Evolutionary conservation across 352 stramenopile genomes (phyloP).

Genomic region (Globisporangium barbulae): DNA sequence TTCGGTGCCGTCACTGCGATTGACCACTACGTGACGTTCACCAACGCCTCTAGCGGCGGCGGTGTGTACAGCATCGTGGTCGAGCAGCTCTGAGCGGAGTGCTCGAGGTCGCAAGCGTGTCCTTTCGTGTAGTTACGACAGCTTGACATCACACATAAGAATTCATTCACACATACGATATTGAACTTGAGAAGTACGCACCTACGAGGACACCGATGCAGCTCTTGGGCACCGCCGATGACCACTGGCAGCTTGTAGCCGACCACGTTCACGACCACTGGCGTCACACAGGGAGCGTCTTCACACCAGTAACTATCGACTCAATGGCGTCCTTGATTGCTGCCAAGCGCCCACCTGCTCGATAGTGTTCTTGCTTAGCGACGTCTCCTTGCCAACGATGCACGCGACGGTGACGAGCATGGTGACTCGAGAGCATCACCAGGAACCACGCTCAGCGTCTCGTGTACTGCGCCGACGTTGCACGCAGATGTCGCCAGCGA

Average conservation of each 20-base stretch:
- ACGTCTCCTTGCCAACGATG: slow-evolving; percentile 16
- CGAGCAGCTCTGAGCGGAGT: neutral
- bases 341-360: neutral
- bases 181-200: slow-evolving; percentile 9
- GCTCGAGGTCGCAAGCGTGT: neutral
- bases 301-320: slow-evolving; percentile 14
- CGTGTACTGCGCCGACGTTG: slow-evolving; percentile 25
- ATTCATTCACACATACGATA: neutral
- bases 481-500: slow-evolving; percentile 30
- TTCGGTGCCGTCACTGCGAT: neutral
- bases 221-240: slow-evolving; percentile 24
- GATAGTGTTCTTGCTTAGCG: neutral
- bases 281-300: slow-evolving; percentile 14
- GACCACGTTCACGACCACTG: slow-evolving; percentile 26
- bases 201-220: slow-evolving; percentile 16
- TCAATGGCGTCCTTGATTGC: slow-evolving; percentile 4
- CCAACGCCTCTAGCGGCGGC: neutral
- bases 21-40: neutral
- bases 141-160: neutral
- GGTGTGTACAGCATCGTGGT: slow-evolving; percentile 1
- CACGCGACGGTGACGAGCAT: slow-evolving; percentile 24
- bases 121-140: neutral
- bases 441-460: slow-evolving; percentile 26
- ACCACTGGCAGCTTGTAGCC: slow-evolving; percentile 30
- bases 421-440: slow-evolving; percentile 23